Evolutionary conservation across 1,139 yeast species (phyloP), one percentile per base, ranked within the genome.

Genomic region (Candida sp.): DNA sequence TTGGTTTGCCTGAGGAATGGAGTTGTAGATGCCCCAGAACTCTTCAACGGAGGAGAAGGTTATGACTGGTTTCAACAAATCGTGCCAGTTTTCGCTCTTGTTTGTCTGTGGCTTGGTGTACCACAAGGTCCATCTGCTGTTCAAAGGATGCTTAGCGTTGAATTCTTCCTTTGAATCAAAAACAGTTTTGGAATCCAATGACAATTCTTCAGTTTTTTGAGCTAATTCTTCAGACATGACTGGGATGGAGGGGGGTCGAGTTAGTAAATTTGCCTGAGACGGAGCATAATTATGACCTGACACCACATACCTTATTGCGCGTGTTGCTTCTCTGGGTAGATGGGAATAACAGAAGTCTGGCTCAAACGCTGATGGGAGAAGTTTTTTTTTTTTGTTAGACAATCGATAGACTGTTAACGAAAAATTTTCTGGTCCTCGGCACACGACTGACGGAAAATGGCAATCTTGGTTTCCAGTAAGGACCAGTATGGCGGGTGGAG

Each of bases 1-100:
- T 68, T 92, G 97, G 60, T 86, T 84, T 50, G 97, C 97, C 63
- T 86, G 86, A 58, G 99, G 98, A 63, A 94, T 88, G 49, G 96
- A 89, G 74, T 94, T 94, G 79, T 86, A 90, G 59, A 93, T 89
- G 28, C 99, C 99, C 99, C 99, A 94, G 77, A 94, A 94, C 73
- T 94, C 98, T 77, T 94, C 99, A 46, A 94, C 98, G 30, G 97
- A 86, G 48, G 87, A 82, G 63, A 94, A 91, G 33, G 96, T 85
- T 62, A 93, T 96, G 49, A 94, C 96, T 54, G 97, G 96, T 76
- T 93, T 93, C 67, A 94, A 81, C 61, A 92, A 82, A 67, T 92
- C 97, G 55, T 90, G 85, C 99, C 99, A 94, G 66, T 92, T 86
- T 72, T 91, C 98, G 59, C 79, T 79, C 62, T 78, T 80, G 67